phyloP scores from a whole-genome alignment of 2,329 filamentous ascomycete species.

The Pyrenophora graminea region DNA sequence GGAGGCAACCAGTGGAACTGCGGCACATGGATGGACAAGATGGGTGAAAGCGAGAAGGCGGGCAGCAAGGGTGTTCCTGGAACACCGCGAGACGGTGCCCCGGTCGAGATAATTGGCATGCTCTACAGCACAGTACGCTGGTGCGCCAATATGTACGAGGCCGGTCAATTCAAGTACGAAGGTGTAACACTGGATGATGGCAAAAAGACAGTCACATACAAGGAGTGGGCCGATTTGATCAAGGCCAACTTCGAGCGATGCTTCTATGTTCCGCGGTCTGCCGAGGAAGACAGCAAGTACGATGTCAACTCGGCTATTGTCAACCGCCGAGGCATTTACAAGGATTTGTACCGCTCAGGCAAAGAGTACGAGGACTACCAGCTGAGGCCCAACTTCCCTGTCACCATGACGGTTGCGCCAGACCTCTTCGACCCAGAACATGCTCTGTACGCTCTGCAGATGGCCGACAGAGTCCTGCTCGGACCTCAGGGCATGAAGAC shows the following conservation, averaged over 20 bases:
- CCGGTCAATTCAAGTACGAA: conserved; percentile 72
- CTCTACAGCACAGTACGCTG: conserved; percentile 87
- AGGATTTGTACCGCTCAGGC: conserved; percentile 89
- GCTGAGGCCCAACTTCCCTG: conserved; percentile 88
- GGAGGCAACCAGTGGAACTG: conserved; percentile 95
- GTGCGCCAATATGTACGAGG: conserved; percentile 69
- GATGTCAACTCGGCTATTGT: conserved; percentile 78
- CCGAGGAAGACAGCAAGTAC: conserved; percentile 73
- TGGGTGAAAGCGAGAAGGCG: conserved; percentile 94
- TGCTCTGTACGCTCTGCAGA: conserved; percentile 76
- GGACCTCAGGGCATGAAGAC: conserved; percentile 96
- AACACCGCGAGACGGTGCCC: conserved; percentile 94
- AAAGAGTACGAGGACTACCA: conserved; percentile 99
- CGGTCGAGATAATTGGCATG: conserved; percentile 92
- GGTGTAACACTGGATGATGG: conserved; percentile 71
- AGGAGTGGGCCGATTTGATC: conserved; percentile 78
- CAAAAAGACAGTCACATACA: conserved; percentile 65
- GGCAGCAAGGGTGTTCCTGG: conserved; percentile 91
- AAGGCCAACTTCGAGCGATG: conserved; percentile 87
- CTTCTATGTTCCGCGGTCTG: conserved; percentile 78
- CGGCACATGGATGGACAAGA: conserved; percentile 99
- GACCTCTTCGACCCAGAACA: conserved; percentile 80
- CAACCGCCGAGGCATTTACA: conserved; percentile 96
- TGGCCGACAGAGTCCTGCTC: conserved; percentile 78
- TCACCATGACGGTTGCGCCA: conserved; percentile 92